A percentile compares a stretch with the other conserved stretches of the same genome.
Conservation (phyloP, 176 grass and related monocot genomes). For the Carex littledalei region DNA sequence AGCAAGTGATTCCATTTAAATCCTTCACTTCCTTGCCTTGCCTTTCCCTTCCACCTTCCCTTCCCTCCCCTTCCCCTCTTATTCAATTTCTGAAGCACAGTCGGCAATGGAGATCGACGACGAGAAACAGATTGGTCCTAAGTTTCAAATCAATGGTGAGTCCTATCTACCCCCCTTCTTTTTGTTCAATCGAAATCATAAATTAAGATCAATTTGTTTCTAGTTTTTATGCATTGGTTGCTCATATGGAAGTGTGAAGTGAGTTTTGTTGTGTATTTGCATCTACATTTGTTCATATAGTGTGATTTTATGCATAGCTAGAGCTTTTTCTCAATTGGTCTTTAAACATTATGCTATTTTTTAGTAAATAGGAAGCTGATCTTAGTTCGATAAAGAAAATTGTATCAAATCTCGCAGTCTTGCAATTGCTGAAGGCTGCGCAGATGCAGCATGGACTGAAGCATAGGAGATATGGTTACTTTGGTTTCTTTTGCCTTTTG, state of each 20-base stretch:
- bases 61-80: too few species aligned
- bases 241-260: not conserved
- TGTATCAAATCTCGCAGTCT: slow-evolving; percentile 28
- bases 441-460: slow-evolving; percentile 92
- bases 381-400: not conserved
- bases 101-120: too few species aligned
- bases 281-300: not conserved
- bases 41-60: too few species aligned
- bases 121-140: too few species aligned
- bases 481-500: not conserved
- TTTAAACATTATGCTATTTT: not conserved
- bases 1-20: too few species aligned
- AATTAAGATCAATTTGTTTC: not conserved
- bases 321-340: not conserved
- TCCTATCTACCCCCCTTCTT: too few species aligned
- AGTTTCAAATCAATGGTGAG: too few species aligned
- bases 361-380: not conserved
- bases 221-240: not conserved
- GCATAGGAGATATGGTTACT: slow-evolving; percentile 67
- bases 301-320: not conserved
- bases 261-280: not conserved
- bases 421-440: slow-evolving; percentile 62
- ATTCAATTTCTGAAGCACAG: too few species aligned
- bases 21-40: too few species aligned
- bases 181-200: not conserved